phyloP scores from a whole-genome alignment of 148 eudicot species.

The Camellia granthamiana region DNA sequence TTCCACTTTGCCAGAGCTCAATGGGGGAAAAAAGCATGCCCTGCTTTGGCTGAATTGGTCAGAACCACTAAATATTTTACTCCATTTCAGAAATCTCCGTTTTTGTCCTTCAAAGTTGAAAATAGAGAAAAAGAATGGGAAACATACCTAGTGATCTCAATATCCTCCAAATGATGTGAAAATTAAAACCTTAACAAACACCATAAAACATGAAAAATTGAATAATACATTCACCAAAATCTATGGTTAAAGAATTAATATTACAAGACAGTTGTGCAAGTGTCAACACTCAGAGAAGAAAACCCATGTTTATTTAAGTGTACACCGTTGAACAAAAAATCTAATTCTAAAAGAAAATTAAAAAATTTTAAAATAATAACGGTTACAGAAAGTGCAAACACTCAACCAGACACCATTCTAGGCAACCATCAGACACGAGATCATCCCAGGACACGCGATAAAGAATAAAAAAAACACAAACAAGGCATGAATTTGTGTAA shows the following conservation, averaged over 20 bases:
- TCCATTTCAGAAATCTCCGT: too few species aligned
- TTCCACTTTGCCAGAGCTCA: too few species aligned
- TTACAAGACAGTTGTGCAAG: neutral
- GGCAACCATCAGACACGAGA: neutral
- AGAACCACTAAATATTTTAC: too few species aligned
- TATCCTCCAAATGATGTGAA: neutral
- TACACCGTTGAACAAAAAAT: conserved; percentile 3
- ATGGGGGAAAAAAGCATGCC: too few species aligned
- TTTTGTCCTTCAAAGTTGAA: too few species aligned
- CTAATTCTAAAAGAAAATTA: neutral
- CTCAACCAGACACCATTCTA: neutral
- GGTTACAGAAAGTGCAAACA: neutral
- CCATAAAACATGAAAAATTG: neutral
- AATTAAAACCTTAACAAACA: neutral
- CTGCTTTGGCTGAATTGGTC: too few species aligned
- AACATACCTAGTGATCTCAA: neutral
- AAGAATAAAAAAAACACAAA: conserved; percentile 9
- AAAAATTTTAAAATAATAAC: conserved; percentile 1
- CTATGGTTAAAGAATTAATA: neutral
- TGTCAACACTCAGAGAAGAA: neutral
- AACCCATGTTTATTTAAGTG: neutral
- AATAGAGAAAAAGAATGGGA: too few species aligned
- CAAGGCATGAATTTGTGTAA: neutral
- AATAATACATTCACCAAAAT: conserved; percentile 21
- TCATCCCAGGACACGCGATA: neutral